phyloP scores from a whole-genome alignment of 2,329 filamentous ascomycete genomes.

The Exophiala xenobiotica region DNA sequence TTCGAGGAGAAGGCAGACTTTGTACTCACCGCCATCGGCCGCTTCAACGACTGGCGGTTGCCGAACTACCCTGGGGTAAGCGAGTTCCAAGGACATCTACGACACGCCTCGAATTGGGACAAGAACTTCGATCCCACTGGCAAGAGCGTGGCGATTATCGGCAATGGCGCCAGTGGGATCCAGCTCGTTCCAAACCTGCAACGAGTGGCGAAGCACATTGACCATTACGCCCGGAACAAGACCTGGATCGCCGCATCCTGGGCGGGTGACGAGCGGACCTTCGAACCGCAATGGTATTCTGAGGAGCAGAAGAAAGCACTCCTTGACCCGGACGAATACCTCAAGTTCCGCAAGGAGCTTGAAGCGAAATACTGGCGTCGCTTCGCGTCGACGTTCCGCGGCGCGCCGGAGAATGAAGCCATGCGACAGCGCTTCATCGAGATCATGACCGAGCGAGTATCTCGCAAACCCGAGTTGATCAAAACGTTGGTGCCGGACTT shows the following conservation, averaged over 20 bases:
- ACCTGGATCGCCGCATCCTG: constrained; percentile 37
- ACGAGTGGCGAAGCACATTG: constrained; percentile 33
- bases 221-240: constrained; percentile 32
- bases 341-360: constrained; percentile 38
- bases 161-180: constrained; percentile 33
- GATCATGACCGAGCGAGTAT: constrained; percentile 27
- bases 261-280: constrained; percentile 33
- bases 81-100: constrained; percentile 38
- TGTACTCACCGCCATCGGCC: constrained; percentile 58
- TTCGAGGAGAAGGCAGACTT: constrained; percentile 48
- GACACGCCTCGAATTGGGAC: constrained; percentile 46
- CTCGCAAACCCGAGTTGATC: constrained; percentile 37
- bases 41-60: constrained; percentile 41
- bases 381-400: constrained; percentile 27
- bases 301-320: constrained; percentile 30
- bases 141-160: constrained; percentile 33
- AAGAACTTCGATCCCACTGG: constrained; percentile 38
- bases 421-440: constrained; percentile 22
- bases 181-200: constrained; percentile 41
- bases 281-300: constrained; percentile 29
- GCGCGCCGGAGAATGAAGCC: constrained; percentile 21
- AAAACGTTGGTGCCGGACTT: constrained; percentile 43
- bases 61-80: constrained; percentile 34
- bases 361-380: constrained; percentile 33
- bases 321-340: constrained; percentile 27